phyloP scores from a whole-genome alignment of 1,139 yeast species.

The Hansenula sp. region DNA sequence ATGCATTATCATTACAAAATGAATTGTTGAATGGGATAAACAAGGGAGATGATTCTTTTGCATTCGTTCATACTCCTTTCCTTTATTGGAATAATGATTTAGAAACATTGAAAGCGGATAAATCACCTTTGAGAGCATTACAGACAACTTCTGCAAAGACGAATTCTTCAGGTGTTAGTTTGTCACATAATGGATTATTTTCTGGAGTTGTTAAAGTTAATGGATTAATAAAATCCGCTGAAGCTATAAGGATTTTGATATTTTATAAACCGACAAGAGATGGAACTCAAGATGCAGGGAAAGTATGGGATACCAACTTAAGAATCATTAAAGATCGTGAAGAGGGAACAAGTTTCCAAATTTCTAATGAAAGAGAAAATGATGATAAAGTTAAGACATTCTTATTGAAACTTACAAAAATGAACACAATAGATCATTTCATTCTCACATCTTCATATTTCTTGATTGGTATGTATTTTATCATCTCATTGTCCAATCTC shows the following conservation, averaged over 20 bases:
- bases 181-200: constrained; percentile 24
- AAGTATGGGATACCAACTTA: constrained; percentile 27
- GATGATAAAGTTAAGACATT: constrained; percentile 9
- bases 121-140: constrained; percentile 30
- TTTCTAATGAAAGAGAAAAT: constrained; percentile 3
- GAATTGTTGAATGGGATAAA: constrained; percentile 20
- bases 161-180: constrained; percentile 3
- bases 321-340: constrained; percentile 4
- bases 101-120: constrained; percentile 24
- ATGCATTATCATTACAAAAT: constrained; percentile 28
- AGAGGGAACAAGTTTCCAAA: neutral
- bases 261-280: constrained; percentile 17
- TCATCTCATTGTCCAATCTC: constrained; percentile 47
- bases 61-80: constrained; percentile 33
- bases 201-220: constrained; percentile 42
- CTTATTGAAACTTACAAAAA: constrained; percentile 12
- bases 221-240: constrained; percentile 46
- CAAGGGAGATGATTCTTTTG: constrained; percentile 4
- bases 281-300: constrained; percentile 14
- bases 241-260: constrained; percentile 34
- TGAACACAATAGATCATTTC: constrained; percentile 22
- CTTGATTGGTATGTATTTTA: constrained; percentile 29
- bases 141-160: constrained; percentile 20
- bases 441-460: constrained; percentile 27
- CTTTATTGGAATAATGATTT: constrained; percentile 31